These are phyloP conservation scores for Lasiodiplodia sp. DNA, from an alignment of 2,329 filamentous ascomycete species.

Conservation along the genomic window DNA sequence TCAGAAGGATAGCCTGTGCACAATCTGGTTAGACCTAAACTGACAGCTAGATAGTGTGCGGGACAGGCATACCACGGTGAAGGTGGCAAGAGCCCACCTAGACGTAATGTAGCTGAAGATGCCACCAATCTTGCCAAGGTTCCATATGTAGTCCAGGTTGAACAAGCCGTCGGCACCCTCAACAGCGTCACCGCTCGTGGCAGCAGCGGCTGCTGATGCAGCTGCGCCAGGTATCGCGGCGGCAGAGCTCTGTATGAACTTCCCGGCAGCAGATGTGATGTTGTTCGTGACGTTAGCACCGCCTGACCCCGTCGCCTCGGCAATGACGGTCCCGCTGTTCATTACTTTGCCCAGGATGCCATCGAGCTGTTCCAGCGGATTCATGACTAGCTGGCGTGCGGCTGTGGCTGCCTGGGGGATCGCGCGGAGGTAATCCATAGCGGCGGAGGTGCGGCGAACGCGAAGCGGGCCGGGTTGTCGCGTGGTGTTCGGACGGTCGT, in stretches of 20 bases:
- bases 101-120: conserved; percentile 91
- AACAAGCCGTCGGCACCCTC: conserved; percentile 53
- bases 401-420: conserved; percentile 28
- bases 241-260: conserved; percentile 53
- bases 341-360: conserved; percentile 28
- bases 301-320: conserved; percentile 58
- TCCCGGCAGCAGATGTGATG: conserved; percentile 46
- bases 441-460: neutral
- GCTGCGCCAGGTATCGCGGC: conserved; percentile 51
- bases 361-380: conserved; percentile 28
- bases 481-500: conserved; percentile 16
- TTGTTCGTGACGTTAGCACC: conserved; percentile 45
- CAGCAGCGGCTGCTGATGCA: conserved; percentile 44
- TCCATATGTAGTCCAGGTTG: conserved; percentile 41
- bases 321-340: conserved; percentile 63
- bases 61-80: conserved; percentile 68
- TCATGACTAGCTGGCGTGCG: conserved; percentile 27
- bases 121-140: conserved; percentile 75
- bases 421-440: conserved; percentile 22
- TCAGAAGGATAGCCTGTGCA: conserved; percentile 77
- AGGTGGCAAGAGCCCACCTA: conserved; percentile 88
- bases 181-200: conserved; percentile 36
- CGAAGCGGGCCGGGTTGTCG: conserved; percentile 9
- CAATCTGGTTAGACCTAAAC: neutral
- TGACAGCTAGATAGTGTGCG: neutral